Percentiles rank a stretch among this genome's conserved stretches.
Evolutionary conservation across 148 eudicot species (phyloP).

Genomic region (Vaccinium vitisidaea): DNA sequence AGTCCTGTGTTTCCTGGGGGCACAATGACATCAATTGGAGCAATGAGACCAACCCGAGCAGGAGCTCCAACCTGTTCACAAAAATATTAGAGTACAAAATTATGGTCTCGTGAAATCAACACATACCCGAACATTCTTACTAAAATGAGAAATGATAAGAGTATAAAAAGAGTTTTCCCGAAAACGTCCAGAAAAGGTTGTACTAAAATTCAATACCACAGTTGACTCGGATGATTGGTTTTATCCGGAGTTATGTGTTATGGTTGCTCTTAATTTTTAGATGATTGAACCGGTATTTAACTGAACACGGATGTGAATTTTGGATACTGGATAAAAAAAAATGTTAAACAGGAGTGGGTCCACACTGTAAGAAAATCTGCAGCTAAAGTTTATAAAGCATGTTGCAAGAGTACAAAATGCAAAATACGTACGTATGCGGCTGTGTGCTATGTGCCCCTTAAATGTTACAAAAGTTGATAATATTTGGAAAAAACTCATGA

Average conservation of each 20-base stretch:
- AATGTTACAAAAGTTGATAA: no score
- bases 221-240: no score
- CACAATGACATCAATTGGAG: slow-evolving; percentile 51
- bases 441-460: not conserved
- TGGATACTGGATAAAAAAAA: no score
- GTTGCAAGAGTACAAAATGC: not conserved
- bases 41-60: slow-evolving; percentile 55
- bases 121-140: not conserved
- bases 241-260: no score
- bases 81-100: no score
- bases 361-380: not conserved
- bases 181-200: no score
- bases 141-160: no score
- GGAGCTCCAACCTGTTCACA: slow-evolving; percentile 48
- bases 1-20: slow-evolving; percentile 64
- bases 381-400: not conserved
- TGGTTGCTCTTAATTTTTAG: not conserved
- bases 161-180: no score
- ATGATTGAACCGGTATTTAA: not conserved
- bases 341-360: not conserved
- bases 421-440: not conserved
- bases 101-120: no score
- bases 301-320: no score
- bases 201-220: no score
- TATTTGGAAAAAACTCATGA: not conserved